Evolutionary conservation across 108 stramenopile genomes (phyloP).

Genomic region (Discostella pseudostelligera): DNA sequence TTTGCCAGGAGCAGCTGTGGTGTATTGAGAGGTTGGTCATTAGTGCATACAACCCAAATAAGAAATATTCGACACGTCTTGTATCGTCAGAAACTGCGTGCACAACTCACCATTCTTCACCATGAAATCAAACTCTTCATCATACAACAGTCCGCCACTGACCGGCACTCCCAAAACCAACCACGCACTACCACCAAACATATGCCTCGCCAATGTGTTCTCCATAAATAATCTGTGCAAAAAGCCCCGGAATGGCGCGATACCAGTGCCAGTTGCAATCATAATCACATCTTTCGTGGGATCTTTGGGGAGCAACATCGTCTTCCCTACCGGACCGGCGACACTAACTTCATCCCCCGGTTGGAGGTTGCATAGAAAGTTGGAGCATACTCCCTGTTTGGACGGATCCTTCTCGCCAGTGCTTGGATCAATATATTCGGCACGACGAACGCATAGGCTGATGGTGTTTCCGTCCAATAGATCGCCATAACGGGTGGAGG

Average conservation of each 20-base stretch:
- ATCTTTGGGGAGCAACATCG: constrained; percentile 82
- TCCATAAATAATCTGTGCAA: constrained; percentile 84
- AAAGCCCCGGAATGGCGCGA: constrained; percentile 87
- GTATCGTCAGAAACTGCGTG: not conserved
- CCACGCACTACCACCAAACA: constrained; percentile 74
- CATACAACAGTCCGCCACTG: constrained; percentile 75
- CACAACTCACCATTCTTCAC: constrained; percentile 41
- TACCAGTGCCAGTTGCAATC: constrained; percentile 90
- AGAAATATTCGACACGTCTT: not conserved
- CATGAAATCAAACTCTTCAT: constrained; percentile 78
- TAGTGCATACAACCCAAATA: too few species aligned
- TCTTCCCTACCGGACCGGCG: constrained; percentile 87
- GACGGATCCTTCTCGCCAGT: constrained; percentile 59
- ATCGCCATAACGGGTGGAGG: constrained; percentile 86
- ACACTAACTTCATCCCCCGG: constrained; percentile 65
- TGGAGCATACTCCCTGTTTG: constrained; percentile 78
- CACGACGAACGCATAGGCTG: constrained; percentile 83
- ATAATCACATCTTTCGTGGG: constrained; percentile 76
- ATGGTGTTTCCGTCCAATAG: constrained; percentile 74
- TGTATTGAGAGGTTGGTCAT: too few species aligned
- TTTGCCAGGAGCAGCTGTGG: constrained; percentile 29
- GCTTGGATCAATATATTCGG: constrained; percentile 72
- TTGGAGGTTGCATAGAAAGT: constrained; percentile 67
- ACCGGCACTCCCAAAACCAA: constrained; percentile 81
- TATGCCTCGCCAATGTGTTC: constrained; percentile 77